Conservation (phyloP, 306 rosid species). For the Mucuna pruriens region DNA sequence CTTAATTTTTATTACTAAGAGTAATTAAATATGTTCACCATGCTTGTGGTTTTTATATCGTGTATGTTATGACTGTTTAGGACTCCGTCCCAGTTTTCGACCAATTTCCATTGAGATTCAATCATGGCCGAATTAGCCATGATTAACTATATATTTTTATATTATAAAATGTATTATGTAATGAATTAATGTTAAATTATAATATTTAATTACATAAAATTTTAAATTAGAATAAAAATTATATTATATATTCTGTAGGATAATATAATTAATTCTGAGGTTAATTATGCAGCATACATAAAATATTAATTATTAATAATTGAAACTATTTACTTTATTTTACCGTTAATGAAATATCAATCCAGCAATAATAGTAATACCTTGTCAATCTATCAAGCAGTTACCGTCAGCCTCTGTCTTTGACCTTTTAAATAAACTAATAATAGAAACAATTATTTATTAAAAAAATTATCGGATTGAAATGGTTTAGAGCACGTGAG, state of each 20-base stretch:
- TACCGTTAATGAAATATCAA: too few species aligned
- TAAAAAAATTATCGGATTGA: too few species aligned
- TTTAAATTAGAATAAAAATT: not conserved
- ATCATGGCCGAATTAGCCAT: not conserved
- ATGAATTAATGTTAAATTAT: not conserved
- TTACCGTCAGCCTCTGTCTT: too few species aligned
- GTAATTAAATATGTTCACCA: not conserved
- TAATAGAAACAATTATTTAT: too few species aligned
- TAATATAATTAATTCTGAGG: too few species aligned
- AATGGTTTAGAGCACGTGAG: too few species aligned
- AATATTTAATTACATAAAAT: not conserved
- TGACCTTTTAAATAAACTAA: too few species aligned
- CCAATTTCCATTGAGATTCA: not conserved
- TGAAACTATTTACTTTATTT: too few species aligned
- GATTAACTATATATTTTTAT: not conserved
- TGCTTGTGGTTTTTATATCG: not conserved
- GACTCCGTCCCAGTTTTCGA: not conserved
- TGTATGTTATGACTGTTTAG: not conserved
- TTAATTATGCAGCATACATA: too few species aligned
- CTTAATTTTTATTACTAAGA: not conserved
- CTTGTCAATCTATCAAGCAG: too few species aligned
- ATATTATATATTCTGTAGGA: not conserved
- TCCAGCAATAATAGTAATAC: too few species aligned
- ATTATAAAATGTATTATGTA: not conserved
- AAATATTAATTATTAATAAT: too few species aligned